Percentiles rank a stretch among this genome's conserved stretches.
These are phyloP conservation scores for Mycena amicta DNA, from an alignment of 768 basidiomycete species.

Conservation along the genomic window DNA sequence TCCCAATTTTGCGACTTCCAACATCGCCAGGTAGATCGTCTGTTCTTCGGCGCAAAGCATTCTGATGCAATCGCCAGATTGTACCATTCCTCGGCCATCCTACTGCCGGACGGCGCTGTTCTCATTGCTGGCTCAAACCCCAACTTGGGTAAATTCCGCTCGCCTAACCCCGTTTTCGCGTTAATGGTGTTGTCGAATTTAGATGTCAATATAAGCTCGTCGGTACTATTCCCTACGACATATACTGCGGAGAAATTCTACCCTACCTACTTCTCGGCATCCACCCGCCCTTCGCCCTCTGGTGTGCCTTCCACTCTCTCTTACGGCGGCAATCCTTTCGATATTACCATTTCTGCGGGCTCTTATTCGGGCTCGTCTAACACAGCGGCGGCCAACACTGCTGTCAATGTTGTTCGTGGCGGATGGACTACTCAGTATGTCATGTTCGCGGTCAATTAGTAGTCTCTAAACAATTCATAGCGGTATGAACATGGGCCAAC, in stretches of 20 bases:
- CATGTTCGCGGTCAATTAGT: not conserved
- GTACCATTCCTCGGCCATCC: slow-evolving; percentile 89
- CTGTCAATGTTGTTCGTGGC: slow-evolving; percentile 75
- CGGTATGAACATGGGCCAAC: slow-evolving; percentile 88
- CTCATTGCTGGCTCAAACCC: slow-evolving; percentile 93
- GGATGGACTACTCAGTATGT: slow-evolving; percentile 76
- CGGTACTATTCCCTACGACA: slow-evolving; percentile 62
- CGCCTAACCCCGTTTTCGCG: too few species aligned
- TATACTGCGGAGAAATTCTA: slow-evolving; percentile 89
- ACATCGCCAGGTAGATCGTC: too few species aligned
- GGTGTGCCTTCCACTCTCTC: slow-evolving; percentile 72
- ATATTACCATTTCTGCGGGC: slow-evolving; percentile 66
- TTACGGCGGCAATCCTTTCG: slow-evolving; percentile 84
- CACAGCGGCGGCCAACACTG: slow-evolving; percentile 70
- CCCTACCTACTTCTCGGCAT: slow-evolving; percentile 80
- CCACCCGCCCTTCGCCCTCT: slow-evolving; percentile 66
- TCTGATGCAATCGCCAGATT: too few species aligned
- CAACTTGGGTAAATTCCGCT: too few species aligned
- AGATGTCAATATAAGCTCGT: slow-evolving; percentile 64
- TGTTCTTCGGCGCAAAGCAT: too few species aligned
- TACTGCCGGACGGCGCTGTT: slow-evolving; percentile 85
- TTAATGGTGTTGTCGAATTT: too few species aligned
- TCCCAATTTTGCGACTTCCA: slow-evolving; percentile 59
- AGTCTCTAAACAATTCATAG: not conserved
- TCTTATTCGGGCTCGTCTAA: slow-evolving; percentile 72